Evolutionary conservation across 2,329 filamentous ascomycete genomes (phyloP).

Genomic region (Alternaria triticimaculans): DNA sequence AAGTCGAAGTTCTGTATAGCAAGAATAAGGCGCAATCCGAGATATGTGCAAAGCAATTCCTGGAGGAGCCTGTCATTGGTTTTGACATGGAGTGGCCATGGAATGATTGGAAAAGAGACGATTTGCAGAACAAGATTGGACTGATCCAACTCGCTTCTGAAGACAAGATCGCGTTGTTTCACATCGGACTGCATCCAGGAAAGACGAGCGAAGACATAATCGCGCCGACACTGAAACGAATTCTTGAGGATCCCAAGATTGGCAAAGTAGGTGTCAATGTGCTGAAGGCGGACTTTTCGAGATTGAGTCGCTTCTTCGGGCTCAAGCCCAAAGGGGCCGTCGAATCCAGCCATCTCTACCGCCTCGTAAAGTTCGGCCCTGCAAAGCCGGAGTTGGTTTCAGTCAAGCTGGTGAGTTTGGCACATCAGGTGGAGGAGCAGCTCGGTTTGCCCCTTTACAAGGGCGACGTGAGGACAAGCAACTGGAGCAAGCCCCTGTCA

Average conservation of each 20-base stretch:
- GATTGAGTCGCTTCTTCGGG: constrained; percentile 70
- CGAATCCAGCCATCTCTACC: constrained; percentile 84
- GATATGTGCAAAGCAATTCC: constrained; percentile 68
- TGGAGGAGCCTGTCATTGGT: constrained; percentile 74
- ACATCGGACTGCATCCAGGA: constrained; percentile 67
- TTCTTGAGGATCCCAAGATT: constrained; percentile 74
- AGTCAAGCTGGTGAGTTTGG: constrained; percentile 66
- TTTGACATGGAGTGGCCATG: constrained; percentile 87
- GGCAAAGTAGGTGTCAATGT: constrained; percentile 81
- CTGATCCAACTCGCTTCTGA: constrained; percentile 83
- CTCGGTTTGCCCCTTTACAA: constrained; percentile 80
- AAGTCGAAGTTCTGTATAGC: constrained; percentile 80
- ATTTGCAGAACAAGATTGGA: constrained; percentile 73
- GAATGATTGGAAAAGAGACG: constrained; percentile 54
- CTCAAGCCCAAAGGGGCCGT: constrained; percentile 72
- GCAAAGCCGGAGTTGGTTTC: constrained; percentile 51
- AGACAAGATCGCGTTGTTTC: constrained; percentile 79
- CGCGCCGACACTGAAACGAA: constrained; percentile 70
- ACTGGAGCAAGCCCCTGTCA: constrained; percentile 73
- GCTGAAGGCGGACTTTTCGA: constrained; percentile 65
- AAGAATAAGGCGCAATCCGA: constrained; percentile 71
- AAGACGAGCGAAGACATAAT: constrained; percentile 62
- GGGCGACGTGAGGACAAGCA: constrained; percentile 74
- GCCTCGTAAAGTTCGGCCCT: constrained; percentile 72
- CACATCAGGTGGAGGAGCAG: constrained; percentile 72